phyloP scores from a whole-genome alignment of 1,284 basidiomycete genomes.

The Sporisorium exsertum region DNA sequence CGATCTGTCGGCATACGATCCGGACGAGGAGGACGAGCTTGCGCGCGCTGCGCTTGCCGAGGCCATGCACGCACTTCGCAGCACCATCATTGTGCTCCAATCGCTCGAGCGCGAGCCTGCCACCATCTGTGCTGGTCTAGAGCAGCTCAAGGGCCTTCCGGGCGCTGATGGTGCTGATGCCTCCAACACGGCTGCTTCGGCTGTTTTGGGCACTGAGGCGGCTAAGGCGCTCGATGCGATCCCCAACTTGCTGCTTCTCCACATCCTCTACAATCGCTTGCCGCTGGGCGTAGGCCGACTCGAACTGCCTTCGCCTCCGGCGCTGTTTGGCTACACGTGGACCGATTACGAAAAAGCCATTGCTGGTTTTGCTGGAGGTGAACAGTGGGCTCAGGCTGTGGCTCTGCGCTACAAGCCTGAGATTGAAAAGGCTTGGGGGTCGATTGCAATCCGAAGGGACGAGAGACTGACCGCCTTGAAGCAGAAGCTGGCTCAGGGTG shows the following conservation, averaged over 20 bases:
- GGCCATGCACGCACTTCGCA: conserved; percentile 63
- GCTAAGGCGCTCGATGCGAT: conserved; percentile 60
- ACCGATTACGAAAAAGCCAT: conserved; percentile 63
- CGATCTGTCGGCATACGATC: conserved; percentile 44
- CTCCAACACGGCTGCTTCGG: neutral
- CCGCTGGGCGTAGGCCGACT: conserved; percentile 43
- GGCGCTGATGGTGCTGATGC: conserved; percentile 7
- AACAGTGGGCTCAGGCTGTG: conserved; percentile 60
- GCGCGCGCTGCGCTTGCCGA: conserved; percentile 64
- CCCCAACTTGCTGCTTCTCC: conserved; percentile 62
- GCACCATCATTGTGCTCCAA: conserved; percentile 60
- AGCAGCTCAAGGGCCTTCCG: conserved; percentile 34
- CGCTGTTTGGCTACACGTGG: conserved; percentile 62
- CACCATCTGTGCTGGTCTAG: conserved; percentile 39
- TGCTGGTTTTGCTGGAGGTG: conserved; percentile 60
- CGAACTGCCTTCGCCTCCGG: conserved; percentile 61
- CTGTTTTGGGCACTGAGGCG: conserved; percentile 36
- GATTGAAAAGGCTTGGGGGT: conserved; percentile 48
- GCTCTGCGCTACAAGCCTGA: conserved; percentile 55
- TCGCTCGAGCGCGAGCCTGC: conserved; percentile 58
- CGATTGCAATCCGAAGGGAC: conserved; percentile 19
- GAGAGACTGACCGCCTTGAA: conserved; percentile 32
- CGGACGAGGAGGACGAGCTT: conserved; percentile 64
- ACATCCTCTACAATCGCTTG: conserved; percentile 63
- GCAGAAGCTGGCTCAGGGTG: conserved; percentile 7